phyloP scores from a whole-genome alignment of 75 land plant species.

The Chamaecyparis obtusa region DNA sequence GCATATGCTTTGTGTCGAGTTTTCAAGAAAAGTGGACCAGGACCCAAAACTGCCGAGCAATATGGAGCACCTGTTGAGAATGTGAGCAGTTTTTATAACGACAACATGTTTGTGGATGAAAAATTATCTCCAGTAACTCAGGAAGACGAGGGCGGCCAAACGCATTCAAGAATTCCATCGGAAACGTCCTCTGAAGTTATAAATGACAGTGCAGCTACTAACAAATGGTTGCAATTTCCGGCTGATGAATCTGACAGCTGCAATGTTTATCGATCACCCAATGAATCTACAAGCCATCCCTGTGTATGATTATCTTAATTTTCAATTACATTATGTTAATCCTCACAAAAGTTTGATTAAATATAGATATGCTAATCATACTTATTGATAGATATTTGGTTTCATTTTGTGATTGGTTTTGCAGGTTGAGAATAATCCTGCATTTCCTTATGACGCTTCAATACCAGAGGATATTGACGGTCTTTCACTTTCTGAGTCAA shows the following conservation, averaged over 20 bases:
- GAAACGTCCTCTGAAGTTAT: conserved; percentile 4
- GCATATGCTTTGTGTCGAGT: conserved; percentile 78
- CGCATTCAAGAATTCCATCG: background rate
- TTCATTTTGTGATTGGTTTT: background rate
- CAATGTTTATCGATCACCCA: background rate
- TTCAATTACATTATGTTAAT: too few species aligned
- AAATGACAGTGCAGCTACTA: background rate
- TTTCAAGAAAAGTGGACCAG: conserved; percentile 64
- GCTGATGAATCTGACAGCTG: background rate
- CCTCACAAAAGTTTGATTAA: too few species aligned
- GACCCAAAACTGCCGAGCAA: conserved; percentile 47
- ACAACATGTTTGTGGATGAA: background rate
- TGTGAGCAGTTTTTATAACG: background rate
- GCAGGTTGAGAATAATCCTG: background rate
- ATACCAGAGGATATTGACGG: background rate
- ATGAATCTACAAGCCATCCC: background rate
- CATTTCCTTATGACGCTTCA: background rate
- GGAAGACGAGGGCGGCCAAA: background rate
- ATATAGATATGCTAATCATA: too few species aligned
- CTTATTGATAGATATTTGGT: too few species aligned
- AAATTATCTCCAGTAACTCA: background rate
- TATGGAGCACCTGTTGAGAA: conserved; percentile 29
- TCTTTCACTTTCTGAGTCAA: background rate
- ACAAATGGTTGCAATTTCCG: background rate
- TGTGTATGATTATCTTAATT: background rate